Evolutionary conservation across 1,284 basidiomycete genomes (phyloP), one percentile per base, ranked within the genome.

Genomic region (Leccinum pallidistipes): DNA sequence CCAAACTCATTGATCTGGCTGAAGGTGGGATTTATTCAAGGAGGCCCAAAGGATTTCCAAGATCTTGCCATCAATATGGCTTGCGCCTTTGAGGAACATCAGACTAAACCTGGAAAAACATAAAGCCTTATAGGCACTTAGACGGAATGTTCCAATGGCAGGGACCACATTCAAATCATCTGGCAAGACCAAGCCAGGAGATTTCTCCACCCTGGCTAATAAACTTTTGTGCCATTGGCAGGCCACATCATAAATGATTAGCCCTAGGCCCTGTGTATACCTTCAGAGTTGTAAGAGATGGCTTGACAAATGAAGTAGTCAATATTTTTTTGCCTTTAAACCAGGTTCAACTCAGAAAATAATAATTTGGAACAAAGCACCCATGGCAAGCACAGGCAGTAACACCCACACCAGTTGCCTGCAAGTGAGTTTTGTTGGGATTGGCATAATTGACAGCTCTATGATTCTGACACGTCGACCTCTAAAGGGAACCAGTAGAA

Each of bases 161-260:
- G 59, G 49, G 3, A 67, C 45, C 9, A 67, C n/a, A 5, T 65
- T 50, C 61, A 67, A 31, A 1, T 53, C 16, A 0, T 34, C 24
- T 5, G 66, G 63, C 21, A 55, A 14, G 40, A 45, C 27, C 16
- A 67, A 58, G 9, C 31, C 21, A 1, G n/a, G 3, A 32, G 40
- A 60, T 1, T 29, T 34, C 1, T 45, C 1, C 5, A 67, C 18
- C 29, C 57, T 24, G 5, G 9, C 21, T 43, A 10, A 5, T n/a
- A 68, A 66, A 24, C 66, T 40, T 4, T 52, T 60, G 7, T 24
- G 10, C 56, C 59, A 68, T 34, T 68, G 64, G 24, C 61, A 68
- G 3, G 53, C 56, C 27, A 68, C 55, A 53, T 66, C 66, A 59
- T 68, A 68, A 5, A 65, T 61, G 3, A 66, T 50, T 1, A 68